These are phyloP conservation scores for Venturia carpophila DNA, from an alignment of 2,329 filamentous ascomycete genomes.

Conservation along the genomic window DNA sequence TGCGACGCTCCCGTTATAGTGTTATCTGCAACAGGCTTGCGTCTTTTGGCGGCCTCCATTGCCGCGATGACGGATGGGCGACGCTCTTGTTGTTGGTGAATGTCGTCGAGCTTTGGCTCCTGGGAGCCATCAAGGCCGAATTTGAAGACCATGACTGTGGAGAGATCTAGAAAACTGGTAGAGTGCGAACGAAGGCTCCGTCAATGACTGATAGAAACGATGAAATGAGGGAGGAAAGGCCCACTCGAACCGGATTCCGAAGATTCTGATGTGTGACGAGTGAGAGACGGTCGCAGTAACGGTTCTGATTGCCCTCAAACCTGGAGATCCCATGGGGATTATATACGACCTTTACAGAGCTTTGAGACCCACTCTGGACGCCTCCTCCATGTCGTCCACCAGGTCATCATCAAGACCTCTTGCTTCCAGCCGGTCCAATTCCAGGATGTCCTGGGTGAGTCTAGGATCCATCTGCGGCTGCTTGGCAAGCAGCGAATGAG, in stretches of 20 bases:
- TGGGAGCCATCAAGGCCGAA: slow-evolving; percentile 24
- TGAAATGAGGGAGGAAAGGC: background rate
- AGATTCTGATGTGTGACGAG: background rate
- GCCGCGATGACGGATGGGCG: slow-evolving; percentile 31
- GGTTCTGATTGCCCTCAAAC: background rate
- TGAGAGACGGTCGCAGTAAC: background rate
- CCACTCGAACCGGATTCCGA: background rate
- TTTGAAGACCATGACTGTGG: slow-evolving; percentile 19
- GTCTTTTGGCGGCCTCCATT: slow-evolving; percentile 27
- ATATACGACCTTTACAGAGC: background rate
- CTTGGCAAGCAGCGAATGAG: background rate
- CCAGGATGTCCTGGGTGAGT: background rate
- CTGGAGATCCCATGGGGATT: background rate
- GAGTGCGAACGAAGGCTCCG: background rate
- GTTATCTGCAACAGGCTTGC: slow-evolving; percentile 31
- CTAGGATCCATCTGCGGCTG: background rate
- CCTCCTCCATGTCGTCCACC: background rate
- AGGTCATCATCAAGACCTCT: background rate
- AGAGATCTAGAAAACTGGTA: background rate
- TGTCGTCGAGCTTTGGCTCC: slow-evolving; percentile 30
- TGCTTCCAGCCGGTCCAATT: background rate
- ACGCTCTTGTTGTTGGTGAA: slow-evolving; percentile 31
- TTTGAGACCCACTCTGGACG: background rate
- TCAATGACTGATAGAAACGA: background rate
- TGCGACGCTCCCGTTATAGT: slow-evolving; percentile 31